Conservation (phyloP, 441 rosid genomes). For the Euphorbia schlechtendalii region DNA sequence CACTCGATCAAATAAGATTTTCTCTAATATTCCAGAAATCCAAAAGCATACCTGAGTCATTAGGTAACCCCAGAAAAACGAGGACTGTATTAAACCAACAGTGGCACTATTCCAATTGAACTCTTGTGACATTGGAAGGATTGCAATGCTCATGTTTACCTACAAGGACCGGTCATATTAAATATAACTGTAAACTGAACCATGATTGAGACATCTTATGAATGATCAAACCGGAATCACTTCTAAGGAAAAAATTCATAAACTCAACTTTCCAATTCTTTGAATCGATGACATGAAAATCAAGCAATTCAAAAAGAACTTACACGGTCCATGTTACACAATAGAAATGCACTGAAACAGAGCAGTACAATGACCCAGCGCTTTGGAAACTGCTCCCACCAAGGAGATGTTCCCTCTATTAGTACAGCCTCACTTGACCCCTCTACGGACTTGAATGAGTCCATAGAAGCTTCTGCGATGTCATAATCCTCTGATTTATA, state of each 20-base stretch:
- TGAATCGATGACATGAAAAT: conserved; percentile 8
- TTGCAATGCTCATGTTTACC: conserved; percentile 99
- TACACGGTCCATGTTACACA: conserved; percentile 99
- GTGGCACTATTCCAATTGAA: conserved; percentile 95
- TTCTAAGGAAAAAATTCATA: neutral
- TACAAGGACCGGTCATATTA: conserved; percentile 26
- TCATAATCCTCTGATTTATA: conserved; percentile 85
- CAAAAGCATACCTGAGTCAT: conserved; percentile 69
- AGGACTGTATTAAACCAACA: conserved; percentile 95
- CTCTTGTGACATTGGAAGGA: conserved; percentile 96
- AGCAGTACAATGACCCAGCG: conserved; percentile 88
- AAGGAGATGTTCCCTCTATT: conserved; percentile 47
- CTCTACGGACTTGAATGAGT: conserved; percentile 47
- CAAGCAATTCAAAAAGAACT: conserved; percentile 22
- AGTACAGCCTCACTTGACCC: conserved; percentile 51
- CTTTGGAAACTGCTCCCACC: conserved; percentile 84
- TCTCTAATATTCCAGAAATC: neutral
- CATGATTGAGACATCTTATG: conserved; percentile 2
- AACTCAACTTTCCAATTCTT: neutral
- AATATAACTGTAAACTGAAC: conserved; percentile 3
- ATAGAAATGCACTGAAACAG: conserved; percentile 75
- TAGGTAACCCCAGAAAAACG: conserved; percentile 98
- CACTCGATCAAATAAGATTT: too few species aligned
- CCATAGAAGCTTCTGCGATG: conserved; percentile 45
- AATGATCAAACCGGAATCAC: neutral